Evolutionary conservation across 2,329 filamentous ascomycete species (phyloP), one percentile per base, ranked within the genome.

Genomic region (Berkeleyomyces rouxiae): DNA sequence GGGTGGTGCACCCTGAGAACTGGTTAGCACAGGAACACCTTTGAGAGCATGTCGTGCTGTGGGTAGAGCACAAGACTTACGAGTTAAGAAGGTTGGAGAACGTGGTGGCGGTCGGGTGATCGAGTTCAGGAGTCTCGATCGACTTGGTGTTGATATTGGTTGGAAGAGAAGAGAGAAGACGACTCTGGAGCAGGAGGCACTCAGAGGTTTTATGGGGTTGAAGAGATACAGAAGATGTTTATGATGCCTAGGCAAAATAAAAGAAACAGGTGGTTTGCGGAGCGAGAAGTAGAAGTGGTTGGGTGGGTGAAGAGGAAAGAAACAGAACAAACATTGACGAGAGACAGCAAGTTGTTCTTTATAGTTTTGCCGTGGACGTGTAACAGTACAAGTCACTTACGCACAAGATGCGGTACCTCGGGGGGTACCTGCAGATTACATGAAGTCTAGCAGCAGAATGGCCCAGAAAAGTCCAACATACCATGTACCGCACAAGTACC

Each of bases 11-110:
- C 82, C 75, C 91, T 96, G 74, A 49, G 65, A 63, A 33, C 31
- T 43, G 55, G 64, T 61, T 46, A 64, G 63, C 33, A 58, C 23
- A 23, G 23, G 23, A 23, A 23, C 23, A 23, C 23, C 23, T 23
- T 23, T 39, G 43, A 16, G 46, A 11, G 11, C 4, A 51, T 36
- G n/a, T n/a, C 40, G 13, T 5, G n/a, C 11, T 11, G n/a, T 13
- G 13, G 31, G 4, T n/a, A 62, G 16, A 43, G 55, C 16, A 13
- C 37, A 57, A 33, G 11, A 16, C 90, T 75, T 82, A 96, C 91
- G 90, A 96, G 83, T 93, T 93, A 70, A 96, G 86, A 71, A 95
- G 87, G 79, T 95, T 96, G 81, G 90, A 92, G 86, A 96, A 96
- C 91, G 90, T 96, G 76, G 74, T 75, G 71, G 72, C 63, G 63